Evolutionary conservation across 179 eudicot genomes (phyloP), one percentile per base, ranked within the genome.

Genomic region (Spinacia oleracea): DNA sequence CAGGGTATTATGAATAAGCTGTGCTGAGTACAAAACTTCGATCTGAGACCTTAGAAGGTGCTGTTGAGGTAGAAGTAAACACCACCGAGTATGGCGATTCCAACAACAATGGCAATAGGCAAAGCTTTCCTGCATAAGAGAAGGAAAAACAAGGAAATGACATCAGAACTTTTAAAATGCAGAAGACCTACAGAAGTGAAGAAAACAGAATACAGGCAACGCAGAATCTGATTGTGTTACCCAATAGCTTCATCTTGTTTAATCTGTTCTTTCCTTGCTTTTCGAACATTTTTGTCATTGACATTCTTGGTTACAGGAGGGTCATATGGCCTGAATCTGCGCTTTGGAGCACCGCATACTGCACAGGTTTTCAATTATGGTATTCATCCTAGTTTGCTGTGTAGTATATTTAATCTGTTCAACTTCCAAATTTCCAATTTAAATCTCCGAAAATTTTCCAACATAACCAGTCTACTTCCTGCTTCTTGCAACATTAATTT

Each of bases 261-360:
- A 34, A 96, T 29, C 83, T 91, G 81, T 35, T 68, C 97, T 84
- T 96, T 96, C 20, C 99, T 84, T 70, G 94, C 93, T 83, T 96
- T 96, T 31, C 99, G 79, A 73, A 86, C 92, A 60, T 86, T 96
- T 9, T 81, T 62, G 25, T 78, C 79, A 78, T 96, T 96, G 18
- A 91, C 94, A 59, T 93, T 85, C 87, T 91, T 96, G 60, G 84
- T 67, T 60, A 89, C 98, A 0, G 88, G 62, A 16, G 93, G 89
- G 50, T 88, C 85, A 78, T 93, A 96, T 50, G 88, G 79, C 85
- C 87, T 91, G 79, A 96, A 96, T 86, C 99, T 93, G 79, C 97
- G 86, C 70, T 96, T 96, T 0, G 99, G 99, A 63, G 99, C 99
- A 18, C 91, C 98, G 84, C 99, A 96, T 20, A 96, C 99, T 93